Evolutionary conservation across 1,139 yeast genomes (phyloP).

Genomic region (Yamadazyma jaroonii): DNA sequence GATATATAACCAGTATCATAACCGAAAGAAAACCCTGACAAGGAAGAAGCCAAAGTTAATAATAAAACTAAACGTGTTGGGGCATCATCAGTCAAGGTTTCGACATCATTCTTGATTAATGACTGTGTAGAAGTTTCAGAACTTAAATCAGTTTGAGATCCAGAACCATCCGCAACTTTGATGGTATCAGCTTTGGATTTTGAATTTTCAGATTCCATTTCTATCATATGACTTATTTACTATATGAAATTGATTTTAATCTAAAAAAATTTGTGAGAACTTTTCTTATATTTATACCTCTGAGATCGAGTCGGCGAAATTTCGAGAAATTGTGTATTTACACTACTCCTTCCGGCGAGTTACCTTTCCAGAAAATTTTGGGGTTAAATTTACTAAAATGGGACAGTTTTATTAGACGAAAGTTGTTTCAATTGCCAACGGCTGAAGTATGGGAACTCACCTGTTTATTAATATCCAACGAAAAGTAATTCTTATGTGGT

Average conservation of each 20-base stretch:
- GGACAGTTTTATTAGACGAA: no score
- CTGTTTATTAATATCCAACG: no score
- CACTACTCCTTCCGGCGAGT: slow-evolving; percentile 1
- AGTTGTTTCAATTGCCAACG: no score
- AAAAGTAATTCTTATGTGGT: no score
- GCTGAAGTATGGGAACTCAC: no score
- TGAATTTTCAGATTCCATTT: not conserved
- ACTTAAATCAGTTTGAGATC: slow-evolving; percentile 1
- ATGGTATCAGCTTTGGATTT: not conserved
- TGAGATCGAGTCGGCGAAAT: slow-evolving; percentile 4
- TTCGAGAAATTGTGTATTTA: slow-evolving; percentile 3
- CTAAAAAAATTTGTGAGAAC: slow-evolving; percentile 1
- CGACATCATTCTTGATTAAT: slow-evolving; percentile 7
- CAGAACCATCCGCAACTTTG: not conserved
- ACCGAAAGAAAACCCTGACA: slow-evolving; percentile 95
- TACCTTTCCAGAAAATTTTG: no score
- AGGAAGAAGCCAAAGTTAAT: slow-evolving; percentile 76
- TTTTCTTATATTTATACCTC: slow-evolving; percentile 4
- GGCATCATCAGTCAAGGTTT: slow-evolving; percentile 14
- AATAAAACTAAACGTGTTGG: slow-evolving; percentile 66
- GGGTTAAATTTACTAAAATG: no score
- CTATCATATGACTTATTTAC: not conserved
- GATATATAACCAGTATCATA: slow-evolving; percentile 96
- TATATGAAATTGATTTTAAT: not conserved
- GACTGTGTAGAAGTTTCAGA: slow-evolving; percentile 10